A percentile compares a stretch with the other conserved stretches of the same genome.
phyloP scores from a whole-genome alignment of 768 basidiomycete genomes.

The Kwoniella heveanensis region DNA sequence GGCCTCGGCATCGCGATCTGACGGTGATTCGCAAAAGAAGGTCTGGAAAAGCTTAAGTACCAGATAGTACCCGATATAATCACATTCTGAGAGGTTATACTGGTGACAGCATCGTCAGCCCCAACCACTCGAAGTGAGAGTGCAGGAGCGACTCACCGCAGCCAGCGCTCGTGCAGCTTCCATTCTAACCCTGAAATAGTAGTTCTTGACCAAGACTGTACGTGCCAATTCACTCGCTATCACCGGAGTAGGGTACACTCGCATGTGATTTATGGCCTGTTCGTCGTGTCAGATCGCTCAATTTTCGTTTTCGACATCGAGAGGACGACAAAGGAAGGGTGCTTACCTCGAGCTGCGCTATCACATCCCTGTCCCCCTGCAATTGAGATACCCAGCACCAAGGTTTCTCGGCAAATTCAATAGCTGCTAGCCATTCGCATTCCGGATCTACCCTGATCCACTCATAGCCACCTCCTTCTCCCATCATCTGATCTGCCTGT shows the following conservation, averaged over 20 bases:
- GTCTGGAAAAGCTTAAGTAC: slow-evolving; percentile 91
- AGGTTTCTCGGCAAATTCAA: slow-evolving; percentile 76
- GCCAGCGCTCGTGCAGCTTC: slow-evolving; percentile 87
- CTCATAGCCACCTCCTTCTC: slow-evolving; percentile 81
- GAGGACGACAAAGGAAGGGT: not conserved
- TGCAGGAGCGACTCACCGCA: slow-evolving; percentile 59
- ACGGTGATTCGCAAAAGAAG: slow-evolving; percentile 62
- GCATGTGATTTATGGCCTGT: slow-evolving; percentile 86
- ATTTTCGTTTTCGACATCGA: not conserved
- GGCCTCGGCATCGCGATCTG: slow-evolving; percentile 61
- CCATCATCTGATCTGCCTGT: slow-evolving; percentile 88
- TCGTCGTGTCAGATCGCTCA: slow-evolving; percentile 20
- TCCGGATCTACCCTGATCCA: slow-evolving; percentile 99
- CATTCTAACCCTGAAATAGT: slow-evolving; percentile 92
- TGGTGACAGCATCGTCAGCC: slow-evolving; percentile 53
- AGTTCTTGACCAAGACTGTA: slow-evolving; percentile 90
- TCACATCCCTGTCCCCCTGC: slow-evolving; percentile 91
- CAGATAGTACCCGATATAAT: slow-evolving; percentile 90
- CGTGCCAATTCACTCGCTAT: slow-evolving; percentile 76
- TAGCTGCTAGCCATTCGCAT: slow-evolving; percentile 95
- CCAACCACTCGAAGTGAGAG: not conserved
- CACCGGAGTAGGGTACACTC: slow-evolving; percentile 55
- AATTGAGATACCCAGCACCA: slow-evolving; percentile 98
- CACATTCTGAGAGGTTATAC: slow-evolving; percentile 80
- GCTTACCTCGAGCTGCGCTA: slow-evolving; percentile 91